These are phyloP conservation scores for Paxillus ammoniavirescens DNA, from an alignment of 768 basidiomycete genomes.

Conservation along the genomic window DNA sequence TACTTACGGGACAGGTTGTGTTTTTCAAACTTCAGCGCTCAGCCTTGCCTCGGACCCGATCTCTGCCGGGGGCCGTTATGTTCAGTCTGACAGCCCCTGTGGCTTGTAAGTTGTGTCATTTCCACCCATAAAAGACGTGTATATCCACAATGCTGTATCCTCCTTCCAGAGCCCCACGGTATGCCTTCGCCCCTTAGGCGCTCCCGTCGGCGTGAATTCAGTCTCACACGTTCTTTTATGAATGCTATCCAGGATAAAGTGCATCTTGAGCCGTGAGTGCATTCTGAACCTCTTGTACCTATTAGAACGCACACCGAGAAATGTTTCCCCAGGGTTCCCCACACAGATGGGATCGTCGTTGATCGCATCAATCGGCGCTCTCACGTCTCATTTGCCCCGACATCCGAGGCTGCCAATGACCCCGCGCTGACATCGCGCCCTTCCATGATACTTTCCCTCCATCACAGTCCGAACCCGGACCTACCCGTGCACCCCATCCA, in stretches of 20 bases:
- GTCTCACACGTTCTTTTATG: slow-evolving; percentile 50
- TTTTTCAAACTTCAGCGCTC: background rate
- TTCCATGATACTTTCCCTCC: slow-evolving; percentile 27
- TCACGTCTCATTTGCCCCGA: slow-evolving; percentile 16
- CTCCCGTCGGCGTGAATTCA: slow-evolving; percentile 46
- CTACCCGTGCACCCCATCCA: slow-evolving; percentile 50
- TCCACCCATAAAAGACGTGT: slow-evolving; percentile 29
- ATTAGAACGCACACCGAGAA: slow-evolving; percentile 2
- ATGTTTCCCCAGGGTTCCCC: slow-evolving; percentile 7
- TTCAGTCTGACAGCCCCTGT: slow-evolving; percentile 26
- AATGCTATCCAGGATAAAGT: slow-evolving; percentile 45
- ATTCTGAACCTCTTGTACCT: background rate
- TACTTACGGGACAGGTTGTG: slow-evolving; percentile 5
- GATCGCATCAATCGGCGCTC: slow-evolving; percentile 20
- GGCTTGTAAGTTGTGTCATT: slow-evolving; percentile 19
- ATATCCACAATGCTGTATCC: slow-evolving; percentile 9
- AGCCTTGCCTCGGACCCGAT: slow-evolving; percentile 14
- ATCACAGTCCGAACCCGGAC: slow-evolving; percentile 19
- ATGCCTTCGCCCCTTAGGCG: slow-evolving; percentile 45
- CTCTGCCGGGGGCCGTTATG: slow-evolving; percentile 7
- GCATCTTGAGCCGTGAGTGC: slow-evolving; percentile 30
- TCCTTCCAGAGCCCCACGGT: slow-evolving; percentile 17
- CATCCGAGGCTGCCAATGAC: slow-evolving; percentile 12
- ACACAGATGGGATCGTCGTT: slow-evolving; percentile 18
- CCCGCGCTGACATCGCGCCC: slow-evolving; percentile 22